Evolutionary conservation across 192 early-diverging fungal species (phyloP), one percentile per base, ranked within the genome.

Genomic region (Backusella tuberculispora): DNA sequence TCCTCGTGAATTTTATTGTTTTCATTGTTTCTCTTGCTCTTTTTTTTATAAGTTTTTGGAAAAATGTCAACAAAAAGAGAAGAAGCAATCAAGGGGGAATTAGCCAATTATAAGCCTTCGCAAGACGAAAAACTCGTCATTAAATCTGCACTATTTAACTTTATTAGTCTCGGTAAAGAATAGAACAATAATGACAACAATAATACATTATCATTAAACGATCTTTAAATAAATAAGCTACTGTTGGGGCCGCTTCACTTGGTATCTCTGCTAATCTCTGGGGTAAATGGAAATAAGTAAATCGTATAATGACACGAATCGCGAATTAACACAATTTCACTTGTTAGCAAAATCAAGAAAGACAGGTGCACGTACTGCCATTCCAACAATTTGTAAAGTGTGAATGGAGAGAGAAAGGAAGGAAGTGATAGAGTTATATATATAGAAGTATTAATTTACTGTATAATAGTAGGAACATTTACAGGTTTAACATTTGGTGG

Each of bases 181-280:
- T 10, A 44, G 40, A 42, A 19, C 17, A 4, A 34, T 3, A 34
- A 6, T 38, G 14, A 38, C 9, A 7, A 67, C n/a, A 13, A 43
- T 13, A 24, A 24, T 34, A 34, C 29, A 66, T 44, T 3, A 13
- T 12, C 5, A 17, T 1, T 63, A 13, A 60, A n/a, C 34, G 24
- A 5, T 6, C 8, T 43, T 42, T 14, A 44, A 26, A 56, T 9
- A 43, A 43, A 43, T 37, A 42, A 72, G 71, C 71, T 37, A 72
- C 71, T 24, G 6, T 72, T 19, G 72, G 72, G n/a, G 63, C 72
- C 10, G 72, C 72, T n/a, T 73, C 72, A 17, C 43, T 73, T 34
- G 72, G 72, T 12, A 64, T 73, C 60, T 63, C 72, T 13, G 72
- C 72, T n/a, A 40, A 44, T 17, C 41, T 65, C 40, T 73, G 43